Conservation (phyloP, 2,329 filamentous ascomycete genomes). For the Diplodia sapinea region DNA sequence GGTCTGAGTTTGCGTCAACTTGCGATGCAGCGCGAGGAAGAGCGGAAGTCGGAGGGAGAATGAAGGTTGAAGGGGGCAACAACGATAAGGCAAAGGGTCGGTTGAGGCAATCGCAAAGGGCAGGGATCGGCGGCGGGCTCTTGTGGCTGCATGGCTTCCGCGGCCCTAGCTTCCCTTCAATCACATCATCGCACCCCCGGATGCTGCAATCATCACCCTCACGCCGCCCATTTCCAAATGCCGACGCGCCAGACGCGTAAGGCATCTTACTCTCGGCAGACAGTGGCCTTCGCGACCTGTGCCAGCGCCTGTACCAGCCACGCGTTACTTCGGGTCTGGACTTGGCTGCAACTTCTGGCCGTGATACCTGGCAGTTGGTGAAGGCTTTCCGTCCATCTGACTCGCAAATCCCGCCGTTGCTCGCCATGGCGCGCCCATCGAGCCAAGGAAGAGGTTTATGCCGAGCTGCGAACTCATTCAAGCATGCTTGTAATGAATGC, state of each 20-base stretch:
- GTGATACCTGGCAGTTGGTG: not conserved
- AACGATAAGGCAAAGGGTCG: not conserved
- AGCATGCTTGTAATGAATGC: not conserved
- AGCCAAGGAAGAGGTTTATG: not conserved
- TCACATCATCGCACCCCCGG: constrained; percentile 22
- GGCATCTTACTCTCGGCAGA: not conserved
- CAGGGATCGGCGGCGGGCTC: not conserved
- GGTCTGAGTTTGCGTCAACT: too few species aligned
- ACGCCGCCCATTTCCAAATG: not conserved
- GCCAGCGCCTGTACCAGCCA: not conserved
- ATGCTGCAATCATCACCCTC: constrained; percentile 21
- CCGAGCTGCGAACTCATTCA: not conserved
- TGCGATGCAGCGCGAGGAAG: not conserved
- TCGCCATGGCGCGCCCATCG: not conserved
- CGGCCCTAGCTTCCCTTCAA: constrained; percentile 6
- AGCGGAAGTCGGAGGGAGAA: not conserved
- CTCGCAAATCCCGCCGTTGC: not conserved
- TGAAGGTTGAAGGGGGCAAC: not conserved
- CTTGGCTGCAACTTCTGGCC: not conserved
- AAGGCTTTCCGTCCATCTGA: not conserved
- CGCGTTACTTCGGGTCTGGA: not conserved
- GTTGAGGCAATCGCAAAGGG: not conserved
- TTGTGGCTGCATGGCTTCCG: constrained; percentile 4
- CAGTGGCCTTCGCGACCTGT: not conserved
- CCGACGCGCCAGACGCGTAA: constrained; percentile 16